phyloP scores from a whole-genome alignment of 768 basidiomycete species.

The Collybiopsis confluens region DNA sequence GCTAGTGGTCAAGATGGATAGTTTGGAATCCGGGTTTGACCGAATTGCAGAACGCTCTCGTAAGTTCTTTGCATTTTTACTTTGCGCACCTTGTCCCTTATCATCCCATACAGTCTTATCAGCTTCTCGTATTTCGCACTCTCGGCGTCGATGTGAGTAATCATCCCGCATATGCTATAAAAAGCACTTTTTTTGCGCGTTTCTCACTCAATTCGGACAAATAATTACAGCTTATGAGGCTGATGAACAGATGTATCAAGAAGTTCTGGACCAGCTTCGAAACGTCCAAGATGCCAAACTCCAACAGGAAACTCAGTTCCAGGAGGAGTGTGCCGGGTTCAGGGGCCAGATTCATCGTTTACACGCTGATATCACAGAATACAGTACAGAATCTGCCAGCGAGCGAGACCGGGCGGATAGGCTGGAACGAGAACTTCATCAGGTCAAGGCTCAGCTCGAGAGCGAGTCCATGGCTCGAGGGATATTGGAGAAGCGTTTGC shows the following conservation, averaged over 20 bases:
- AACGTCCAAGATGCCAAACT: constrained; percentile 51
- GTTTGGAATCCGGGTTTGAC: constrained; percentile 76
- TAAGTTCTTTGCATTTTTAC: constrained; percentile 38
- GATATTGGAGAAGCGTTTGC: constrained; percentile 62
- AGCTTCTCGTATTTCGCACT: constrained; percentile 62
- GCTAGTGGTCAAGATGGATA: constrained; percentile 74
- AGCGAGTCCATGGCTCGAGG: constrained; percentile 57
- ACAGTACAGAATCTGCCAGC: constrained; percentile 29
- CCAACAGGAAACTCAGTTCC: constrained; percentile 52
- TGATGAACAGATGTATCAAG: constrained; percentile 73
- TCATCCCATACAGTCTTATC: constrained; percentile 70
- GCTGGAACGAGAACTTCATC: constrained; percentile 62
- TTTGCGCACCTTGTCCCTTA: too few relatives aligned
- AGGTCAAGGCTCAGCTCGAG: constrained; percentile 59
- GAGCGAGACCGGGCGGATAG: constrained; percentile 52
- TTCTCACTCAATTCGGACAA: constrained; percentile 11
- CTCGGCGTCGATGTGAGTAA: constrained; percentile 67
- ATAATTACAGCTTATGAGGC: constrained; percentile 60
- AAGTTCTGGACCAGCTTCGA: constrained; percentile 65
- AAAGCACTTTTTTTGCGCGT: neutral
- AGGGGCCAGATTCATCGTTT: constrained; percentile 57
- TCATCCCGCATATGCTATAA: neutral
- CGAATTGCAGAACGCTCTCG: constrained; percentile 81
- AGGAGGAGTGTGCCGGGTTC: constrained; percentile 53
- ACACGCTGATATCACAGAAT: constrained; percentile 36